Evolutionary conservation across 1,284 basidiomycete genomes (phyloP).

Genomic region (Phlebopus sp.): DNA sequence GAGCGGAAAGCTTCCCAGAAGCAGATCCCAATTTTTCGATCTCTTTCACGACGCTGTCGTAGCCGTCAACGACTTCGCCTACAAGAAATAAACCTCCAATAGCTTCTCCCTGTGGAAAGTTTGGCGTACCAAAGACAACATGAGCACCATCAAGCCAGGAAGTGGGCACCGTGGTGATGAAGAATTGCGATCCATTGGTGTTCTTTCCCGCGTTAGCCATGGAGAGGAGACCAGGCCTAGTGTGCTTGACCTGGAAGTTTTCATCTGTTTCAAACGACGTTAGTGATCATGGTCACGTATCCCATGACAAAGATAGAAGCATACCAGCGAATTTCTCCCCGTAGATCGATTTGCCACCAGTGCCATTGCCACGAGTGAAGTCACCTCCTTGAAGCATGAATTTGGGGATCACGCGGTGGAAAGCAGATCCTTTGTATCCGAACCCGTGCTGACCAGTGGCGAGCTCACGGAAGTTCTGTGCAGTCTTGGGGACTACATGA

Average conservation of each 20-base stretch:
- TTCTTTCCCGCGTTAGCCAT: constrained; percentile 86
- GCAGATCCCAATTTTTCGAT: constrained; percentile 61
- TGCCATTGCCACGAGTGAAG: constrained; percentile 75
- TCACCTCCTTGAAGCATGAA: constrained; percentile 72
- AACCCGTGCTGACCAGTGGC: constrained; percentile 74
- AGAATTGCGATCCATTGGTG: constrained; percentile 58
- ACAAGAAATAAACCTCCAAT: background rate
- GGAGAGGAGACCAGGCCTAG: constrained; percentile 79
- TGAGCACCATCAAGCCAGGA: constrained; percentile 76
- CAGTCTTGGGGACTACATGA: constrained; percentile 67
- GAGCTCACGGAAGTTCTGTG: constrained; percentile 89
- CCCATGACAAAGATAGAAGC: constrained; percentile 17
- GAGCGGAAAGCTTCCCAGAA: constrained; percentile 45
- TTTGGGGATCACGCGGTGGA: constrained; percentile 79
- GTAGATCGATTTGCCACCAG: constrained; percentile 92
- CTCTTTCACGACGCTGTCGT: constrained; percentile 54
- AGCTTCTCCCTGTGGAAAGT: background rate
- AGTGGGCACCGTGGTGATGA: constrained; percentile 70
- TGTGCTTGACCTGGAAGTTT: constrained; percentile 81
- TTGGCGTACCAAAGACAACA: constrained; percentile 72
- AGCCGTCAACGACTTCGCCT: constrained; percentile 65
- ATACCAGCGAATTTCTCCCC: constrained; percentile 78
- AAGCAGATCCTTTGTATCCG: constrained; percentile 62
- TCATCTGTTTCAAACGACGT: constrained; percentile 63
- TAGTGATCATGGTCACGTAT: constrained; percentile 1